Evolutionary conservation across 2,329 filamentous ascomycete species (phyloP).

Genomic region (Colletotrichum endophyticum): DNA sequence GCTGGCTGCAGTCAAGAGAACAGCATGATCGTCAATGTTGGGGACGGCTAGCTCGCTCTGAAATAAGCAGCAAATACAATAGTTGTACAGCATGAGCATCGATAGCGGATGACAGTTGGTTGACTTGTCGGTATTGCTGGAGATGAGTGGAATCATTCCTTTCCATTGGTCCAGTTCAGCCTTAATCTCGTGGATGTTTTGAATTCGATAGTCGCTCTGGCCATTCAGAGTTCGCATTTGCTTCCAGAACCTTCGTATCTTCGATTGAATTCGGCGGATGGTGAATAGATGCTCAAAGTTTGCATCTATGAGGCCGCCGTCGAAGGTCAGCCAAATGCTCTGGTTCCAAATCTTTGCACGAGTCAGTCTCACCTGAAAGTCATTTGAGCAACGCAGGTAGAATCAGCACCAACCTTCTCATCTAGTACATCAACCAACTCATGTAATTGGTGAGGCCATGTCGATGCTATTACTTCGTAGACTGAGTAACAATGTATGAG

Average conservation of each 20-base stretch:
- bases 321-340: background rate
- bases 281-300: background rate
- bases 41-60: background rate
- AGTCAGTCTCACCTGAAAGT: background rate
- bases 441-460: background rate
- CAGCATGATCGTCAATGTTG: background rate
- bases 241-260: background rate
- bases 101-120: background rate
- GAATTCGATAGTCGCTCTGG: background rate
- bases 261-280: background rate
- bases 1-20: background rate
- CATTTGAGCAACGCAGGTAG: background rate
- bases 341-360: background rate
- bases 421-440: background rate
- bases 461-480: background rate
- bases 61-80: background rate
- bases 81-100: background rate
- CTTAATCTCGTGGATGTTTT: background rate
- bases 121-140: background rate
- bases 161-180: background rate
- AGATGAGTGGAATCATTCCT: background rate
- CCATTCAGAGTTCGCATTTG: background rate
- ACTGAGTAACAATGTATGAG: background rate
- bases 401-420: background rate
- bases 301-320: background rate